Conservation (phyloP, 192 early-diverging fungal genomes). For the Phycomyces nitens region DNA sequence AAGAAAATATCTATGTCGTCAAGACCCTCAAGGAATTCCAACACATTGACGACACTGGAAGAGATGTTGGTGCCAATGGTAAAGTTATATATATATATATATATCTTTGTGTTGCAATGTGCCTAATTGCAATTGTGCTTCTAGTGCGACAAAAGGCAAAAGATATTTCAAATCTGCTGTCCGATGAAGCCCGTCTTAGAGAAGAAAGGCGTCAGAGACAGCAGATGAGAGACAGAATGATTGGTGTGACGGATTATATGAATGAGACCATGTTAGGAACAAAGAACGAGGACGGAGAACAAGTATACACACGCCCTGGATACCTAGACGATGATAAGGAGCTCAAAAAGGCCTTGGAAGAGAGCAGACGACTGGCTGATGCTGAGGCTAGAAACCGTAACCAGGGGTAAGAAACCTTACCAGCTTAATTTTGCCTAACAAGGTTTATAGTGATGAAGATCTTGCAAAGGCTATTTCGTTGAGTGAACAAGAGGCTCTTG, state of each 20-base stretch:
- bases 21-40: constrained; percentile 98
- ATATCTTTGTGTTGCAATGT: constrained; percentile 8
- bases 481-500: constrained; percentile 33
- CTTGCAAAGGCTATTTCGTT: constrained; percentile 28
- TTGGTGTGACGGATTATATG: constrained; percentile 37
- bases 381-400: constrained; percentile 33
- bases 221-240: constrained; percentile 64
- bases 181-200: constrained; percentile 73
- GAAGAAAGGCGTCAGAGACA: constrained; percentile 68
- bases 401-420: constrained; percentile 15
- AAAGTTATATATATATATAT: constrained; percentile 8
- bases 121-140: background rate
- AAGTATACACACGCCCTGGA: constrained; percentile 39
- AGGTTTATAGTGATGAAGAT: constrained; percentile 21
- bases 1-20: constrained; percentile 88
- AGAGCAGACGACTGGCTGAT: constrained; percentile 66
- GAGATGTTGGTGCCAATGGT: constrained; percentile 91
- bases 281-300: constrained; percentile 14
- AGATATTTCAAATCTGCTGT: constrained; percentile 77
- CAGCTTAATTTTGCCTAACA: too few species aligned
- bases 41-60: constrained; percentile 87
- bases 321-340: constrained; percentile 76
- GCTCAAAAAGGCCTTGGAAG: constrained; percentile 77
- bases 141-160: constrained; percentile 91
- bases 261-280: constrained; percentile 17